phyloP scores from a whole-genome alignment of 352 stramenopile species.

The Phytophthora sp. region DNA sequence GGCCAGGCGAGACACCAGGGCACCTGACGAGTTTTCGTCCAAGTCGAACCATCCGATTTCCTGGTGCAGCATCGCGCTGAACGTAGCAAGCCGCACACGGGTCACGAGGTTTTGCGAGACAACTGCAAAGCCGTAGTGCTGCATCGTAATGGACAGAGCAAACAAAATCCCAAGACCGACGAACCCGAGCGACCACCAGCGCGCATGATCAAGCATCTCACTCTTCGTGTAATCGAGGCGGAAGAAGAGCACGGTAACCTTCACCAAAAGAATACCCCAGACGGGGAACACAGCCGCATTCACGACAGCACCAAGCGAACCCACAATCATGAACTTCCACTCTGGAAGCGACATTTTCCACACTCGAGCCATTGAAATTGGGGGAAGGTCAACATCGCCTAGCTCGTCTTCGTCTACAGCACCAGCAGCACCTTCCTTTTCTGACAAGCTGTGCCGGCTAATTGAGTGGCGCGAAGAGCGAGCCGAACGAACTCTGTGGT shows the following conservation, averaged over 20 bases:
- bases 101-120: conserved; percentile 63
- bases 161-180: conserved; percentile 45
- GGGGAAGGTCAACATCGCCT: conserved; percentile 30
- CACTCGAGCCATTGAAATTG: conserved; percentile 43
- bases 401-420: conserved; percentile 14
- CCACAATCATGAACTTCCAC: conserved; percentile 43
- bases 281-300: conserved; percentile 59
- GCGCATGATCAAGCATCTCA: conserved; percentile 54
- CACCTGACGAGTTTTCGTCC: conserved; percentile 73
- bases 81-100: conserved; percentile 58
- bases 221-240: conserved; percentile 46
- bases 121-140: conserved; percentile 63
- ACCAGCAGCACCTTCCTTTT: conserved; percentile 20
- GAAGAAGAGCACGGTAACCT: conserved; percentile 64
- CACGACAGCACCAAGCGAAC: conserved; percentile 38
- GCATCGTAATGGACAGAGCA: conserved; percentile 48
- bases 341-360: conserved; percentile 57
- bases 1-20: conserved; percentile 69
- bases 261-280: conserved; percentile 57
- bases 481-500: conserved; percentile 18
- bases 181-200: conserved; percentile 52
- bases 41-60: conserved; percentile 87
- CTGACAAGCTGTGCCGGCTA: conserved; percentile 27
- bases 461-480: conserved; percentile 25
- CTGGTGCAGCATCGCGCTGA: conserved; percentile 71